Base-by-base conservation (phyloP, 805 yeast species). In the Pichia insulana region DNA sequence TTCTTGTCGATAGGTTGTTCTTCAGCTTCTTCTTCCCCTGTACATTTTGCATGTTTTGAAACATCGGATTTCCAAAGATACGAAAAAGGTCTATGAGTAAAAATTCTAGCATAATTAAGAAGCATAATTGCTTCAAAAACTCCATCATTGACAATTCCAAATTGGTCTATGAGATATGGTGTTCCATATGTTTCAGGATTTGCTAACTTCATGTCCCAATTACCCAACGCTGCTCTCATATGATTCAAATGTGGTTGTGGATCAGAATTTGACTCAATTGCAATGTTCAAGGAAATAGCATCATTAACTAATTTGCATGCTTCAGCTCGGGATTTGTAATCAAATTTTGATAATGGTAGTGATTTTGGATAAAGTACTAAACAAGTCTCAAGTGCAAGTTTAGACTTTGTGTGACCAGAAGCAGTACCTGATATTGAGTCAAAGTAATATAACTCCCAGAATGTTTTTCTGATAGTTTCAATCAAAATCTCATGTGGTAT, bases 371-470 rank as follows among this genome's bases (percentile, higher is more conserved):
- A 72, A 1, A 62, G 47, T 3, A 67, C 62, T n/a, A 59, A 52
- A 30, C 68, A 57, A 26, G 61, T 56, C 1, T 59, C 41, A 3
- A 62, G 53, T 2, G 73, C 65, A 13, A 74, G 47, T 10, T 55
- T 50, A 2, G 76, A 70, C 12, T 63, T 53, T 1, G 74, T 56
- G 38, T 58, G 61, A 10, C 78, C 78, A 39, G 73, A 74, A 0
- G 79, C 75, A 7, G 76, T 72, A 1, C 78, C 78, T 45, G 71
- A 70, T 30, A 72, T 59, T 9, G 73, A 69, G 53, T 73, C 79
- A 40, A 73, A 61, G 50, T 71, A 73, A 50, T 69, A 68, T 6
- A 71, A 51, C 43, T 73, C 79, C 78, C 78, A 73, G 46, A 71
- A 66, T 10, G 71, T 62, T 43, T 75, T 59, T 42, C 78, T 61